Evolutionary conservation across 2,329 filamentous ascomycete genomes (phyloP).

Genomic region (Macroventuria anomochaeta): DNA sequence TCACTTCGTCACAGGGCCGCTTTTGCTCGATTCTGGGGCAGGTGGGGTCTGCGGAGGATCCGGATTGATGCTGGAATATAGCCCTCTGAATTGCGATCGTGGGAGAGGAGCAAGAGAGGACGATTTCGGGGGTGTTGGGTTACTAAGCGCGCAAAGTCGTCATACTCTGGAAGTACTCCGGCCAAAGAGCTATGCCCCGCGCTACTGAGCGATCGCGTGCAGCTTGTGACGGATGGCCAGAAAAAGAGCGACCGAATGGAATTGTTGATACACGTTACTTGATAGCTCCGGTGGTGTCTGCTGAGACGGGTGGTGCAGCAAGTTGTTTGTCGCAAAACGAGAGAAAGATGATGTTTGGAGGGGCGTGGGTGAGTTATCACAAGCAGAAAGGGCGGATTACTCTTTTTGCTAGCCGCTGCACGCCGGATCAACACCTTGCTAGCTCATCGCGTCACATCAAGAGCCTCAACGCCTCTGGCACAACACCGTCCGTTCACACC

Average conservation of each 20-base stretch:
- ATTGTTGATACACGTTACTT: slow-evolving; percentile 6
- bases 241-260: slow-evolving; percentile 5
- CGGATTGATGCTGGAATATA: slow-evolving; percentile 9
- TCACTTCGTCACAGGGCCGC: slow-evolving; percentile 16
- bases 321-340: not conserved
- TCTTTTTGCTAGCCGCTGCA: slow-evolving; percentile 17
- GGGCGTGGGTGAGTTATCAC: slow-evolving; percentile 6
- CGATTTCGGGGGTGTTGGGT: slow-evolving; percentile 8
- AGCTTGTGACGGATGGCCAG: slow-evolving; percentile 16
- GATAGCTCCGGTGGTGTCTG: not conserved
- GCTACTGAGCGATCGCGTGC: slow-evolving; percentile 19
- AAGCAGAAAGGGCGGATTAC: slow-evolving; percentile 14
- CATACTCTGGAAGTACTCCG: slow-evolving; percentile 22
- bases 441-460: slow-evolving; percentile 10
- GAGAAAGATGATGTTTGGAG: slow-evolving; percentile 1
- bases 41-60: slow-evolving; percentile 16
- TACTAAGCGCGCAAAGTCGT: slow-evolving; percentile 23
- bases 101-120: slow-evolving; percentile 1
- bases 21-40: slow-evolving; percentile 12
- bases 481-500: slow-evolving; percentile 8
- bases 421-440: slow-evolving; percentile 11
- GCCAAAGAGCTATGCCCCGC: slow-evolving; percentile 20
- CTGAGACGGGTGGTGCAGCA: slow-evolving; percentile 4
- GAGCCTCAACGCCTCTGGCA: slow-evolving; percentile 16
- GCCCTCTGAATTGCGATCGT: slow-evolving; percentile 8